Conservation (phyloP, 176 grass and related monocot species). For the Zoysia japonica region DNA sequence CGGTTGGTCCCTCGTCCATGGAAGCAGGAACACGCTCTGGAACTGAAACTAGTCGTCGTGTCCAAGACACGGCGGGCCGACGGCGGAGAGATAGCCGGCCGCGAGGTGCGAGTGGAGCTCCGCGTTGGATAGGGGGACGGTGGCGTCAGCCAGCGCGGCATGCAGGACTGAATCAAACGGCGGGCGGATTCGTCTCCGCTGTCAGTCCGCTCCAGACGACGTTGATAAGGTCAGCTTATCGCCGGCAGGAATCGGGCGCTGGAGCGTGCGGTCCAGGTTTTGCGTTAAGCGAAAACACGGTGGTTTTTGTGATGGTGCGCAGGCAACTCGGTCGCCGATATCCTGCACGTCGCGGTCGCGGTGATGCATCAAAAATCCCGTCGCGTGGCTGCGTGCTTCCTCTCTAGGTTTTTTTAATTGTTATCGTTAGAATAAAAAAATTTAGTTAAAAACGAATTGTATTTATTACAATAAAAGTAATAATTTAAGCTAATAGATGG, state of each 20-base stretch:
- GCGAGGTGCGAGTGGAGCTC: too few relatives aligned
- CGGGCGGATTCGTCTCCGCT: neutral
- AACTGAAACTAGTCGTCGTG: too few relatives aligned
- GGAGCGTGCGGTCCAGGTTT: neutral
- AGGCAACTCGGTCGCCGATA: neutral
- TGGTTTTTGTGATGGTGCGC: neutral
- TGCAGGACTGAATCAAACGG: constrained; percentile 24
- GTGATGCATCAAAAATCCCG: too few relatives aligned
- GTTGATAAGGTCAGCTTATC: constrained; percentile 20
- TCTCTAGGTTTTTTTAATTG: too few relatives aligned
- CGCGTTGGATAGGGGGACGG: neutral
- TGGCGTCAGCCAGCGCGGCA: neutral
- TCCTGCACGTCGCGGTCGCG: neutral
- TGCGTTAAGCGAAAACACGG: neutral
- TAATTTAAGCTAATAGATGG: too few relatives aligned
- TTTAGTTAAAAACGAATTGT: too few relatives aligned
- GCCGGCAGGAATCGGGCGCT: neutral
- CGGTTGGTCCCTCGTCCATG: neutral
- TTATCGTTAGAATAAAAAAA: too few relatives aligned
- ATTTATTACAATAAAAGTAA: too few relatives aligned
- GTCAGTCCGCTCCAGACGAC: neutral
- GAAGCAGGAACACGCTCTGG: neutral
- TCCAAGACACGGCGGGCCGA: too few relatives aligned
- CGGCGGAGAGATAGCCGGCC: too few relatives aligned
- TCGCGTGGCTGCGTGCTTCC: too few relatives aligned